Conservation (phyloP, 352 stramenopile genomes). For the Globisporangium perplexum region DNA sequence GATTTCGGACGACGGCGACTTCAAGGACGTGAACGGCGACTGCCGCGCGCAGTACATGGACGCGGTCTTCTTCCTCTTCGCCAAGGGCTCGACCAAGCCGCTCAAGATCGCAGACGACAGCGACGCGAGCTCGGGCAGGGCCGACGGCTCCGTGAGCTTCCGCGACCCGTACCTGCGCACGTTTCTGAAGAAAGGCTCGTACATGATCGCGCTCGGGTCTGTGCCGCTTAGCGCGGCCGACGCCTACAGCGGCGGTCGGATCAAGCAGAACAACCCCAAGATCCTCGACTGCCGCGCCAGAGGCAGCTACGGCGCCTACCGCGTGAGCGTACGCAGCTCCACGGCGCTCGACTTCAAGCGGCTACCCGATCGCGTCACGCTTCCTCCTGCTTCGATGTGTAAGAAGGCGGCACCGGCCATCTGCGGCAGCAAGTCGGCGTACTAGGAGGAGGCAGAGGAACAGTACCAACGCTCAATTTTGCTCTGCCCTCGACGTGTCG, state of each 20-base stretch:
- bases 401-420: background rate
- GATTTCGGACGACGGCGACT: constrained; percentile 44
- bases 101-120: constrained; percentile 40
- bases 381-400: background rate
- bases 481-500: background rate
- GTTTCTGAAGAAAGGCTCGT: constrained; percentile 43
- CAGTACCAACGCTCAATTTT: background rate
- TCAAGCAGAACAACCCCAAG: constrained; percentile 21
- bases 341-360: background rate
- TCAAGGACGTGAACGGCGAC: constrained; percentile 57
- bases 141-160: constrained; percentile 44
- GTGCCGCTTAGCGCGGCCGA: constrained; percentile 22
- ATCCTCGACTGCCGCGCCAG: constrained; percentile 23
- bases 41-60: constrained; percentile 56
- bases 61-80: constrained; percentile 53
- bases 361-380: background rate
- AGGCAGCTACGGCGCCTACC: constrained; percentile 28
- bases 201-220: constrained; percentile 33
- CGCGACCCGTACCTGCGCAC: constrained; percentile 43
- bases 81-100: constrained; percentile 18
- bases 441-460: background rate
- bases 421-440: background rate
- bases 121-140: constrained; percentile 11
- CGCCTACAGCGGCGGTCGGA: constrained; percentile 20
- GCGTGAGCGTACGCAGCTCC: constrained; percentile 28